phyloP scores from a whole-genome alignment of 805 yeast genomes.

The Metschnikowia santaceciliae region DNA sequence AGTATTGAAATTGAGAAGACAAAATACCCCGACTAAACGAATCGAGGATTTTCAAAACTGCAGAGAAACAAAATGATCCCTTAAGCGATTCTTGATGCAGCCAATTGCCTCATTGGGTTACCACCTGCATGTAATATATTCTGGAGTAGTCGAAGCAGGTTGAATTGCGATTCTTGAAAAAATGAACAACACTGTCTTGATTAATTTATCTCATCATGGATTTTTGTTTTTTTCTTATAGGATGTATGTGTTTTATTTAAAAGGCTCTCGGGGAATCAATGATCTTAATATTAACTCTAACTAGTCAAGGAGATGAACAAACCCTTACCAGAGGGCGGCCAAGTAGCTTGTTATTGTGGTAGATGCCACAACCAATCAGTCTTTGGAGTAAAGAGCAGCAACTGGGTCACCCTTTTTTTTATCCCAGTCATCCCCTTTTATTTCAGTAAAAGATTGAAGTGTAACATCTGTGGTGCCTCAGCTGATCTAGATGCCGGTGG shows the following conservation, averaged over 20 bases:
- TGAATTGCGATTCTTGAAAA: neutral
- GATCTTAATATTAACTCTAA: constrained; percentile 6
- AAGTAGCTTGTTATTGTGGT: constrained; percentile 41
- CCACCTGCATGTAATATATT: neutral
- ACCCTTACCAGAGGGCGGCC: constrained; percentile 14
- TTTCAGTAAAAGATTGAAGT: constrained; percentile 13
- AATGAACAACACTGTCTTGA: neutral
- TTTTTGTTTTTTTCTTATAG: constrained; percentile 17
- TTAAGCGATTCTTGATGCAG: neutral
- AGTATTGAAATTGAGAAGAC: neutral
- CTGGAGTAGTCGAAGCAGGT: neutral
- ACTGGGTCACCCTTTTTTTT: constrained; percentile 36
- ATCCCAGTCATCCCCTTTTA: constrained; percentile 16
- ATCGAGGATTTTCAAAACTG: neutral
- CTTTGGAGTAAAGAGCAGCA: constrained; percentile 47
- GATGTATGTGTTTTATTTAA: constrained; percentile 14
- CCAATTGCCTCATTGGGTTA: neutral
- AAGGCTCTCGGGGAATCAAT: no score
- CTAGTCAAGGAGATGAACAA: constrained; percentile 16
- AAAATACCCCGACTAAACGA: neutral
- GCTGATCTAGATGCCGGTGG: constrained; percentile 17
- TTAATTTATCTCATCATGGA: constrained; percentile 9
- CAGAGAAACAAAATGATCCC: neutral
- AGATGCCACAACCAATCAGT: constrained; percentile 58
- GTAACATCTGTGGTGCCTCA: constrained; percentile 19